Evolutionary conservation across 1,139 yeast genomes (phyloP), one percentile per base, ranked within the genome.

Genomic region (Yamadazyma diospyri): DNA sequence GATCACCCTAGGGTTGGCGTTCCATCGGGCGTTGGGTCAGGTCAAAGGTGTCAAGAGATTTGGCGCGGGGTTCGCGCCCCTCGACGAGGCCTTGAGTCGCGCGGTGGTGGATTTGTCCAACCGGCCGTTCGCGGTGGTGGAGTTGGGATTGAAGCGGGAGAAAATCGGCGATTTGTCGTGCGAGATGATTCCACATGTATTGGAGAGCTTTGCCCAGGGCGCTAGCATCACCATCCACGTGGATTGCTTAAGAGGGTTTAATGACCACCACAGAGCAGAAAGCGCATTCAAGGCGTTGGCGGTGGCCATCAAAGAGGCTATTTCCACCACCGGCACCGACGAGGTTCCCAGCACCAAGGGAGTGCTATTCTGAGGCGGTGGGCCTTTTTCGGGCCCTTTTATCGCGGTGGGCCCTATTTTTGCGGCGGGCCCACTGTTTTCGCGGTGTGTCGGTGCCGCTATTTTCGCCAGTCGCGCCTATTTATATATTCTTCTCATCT

Each of bases 331-430:
- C 25, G 98, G 97, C 18, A 77, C 81, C 16, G 69, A 87, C 50
- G 98, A 92, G 42, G 87, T 92, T 31, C 98, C 98, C 16, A 83
- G 95, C 39, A 92, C 98, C 17, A 92, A 92, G 61, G 98, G 98
- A 32, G 98, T 92, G 6, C 69, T 92, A 33, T 78, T 77, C 53
- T 78, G 50, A 22, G 12, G 6, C 11, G 6, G 42, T 46, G n/a
- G 33, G 43, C 35, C 37, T 35, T 49, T 32, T 55, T 18, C 20
- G 20, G 9, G 20, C 20, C 20, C 9, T 18, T 18, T 18, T 18
- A 12, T 9, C 9, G 14, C 9, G 16, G 17, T 6, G n/a, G n/a
- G n/a, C n/a, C n/a, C n/a, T n/a, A n/a, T 18, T 18, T 18, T 18
- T 9, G 27, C n/a, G 9, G 35, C 35, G n/a, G n/a, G n/a, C n/a